These are phyloP conservation scores for Neurospora africana DNA, from an alignment of 495 filamentous ascomycete genomes.

Conservation along the genomic window DNA sequence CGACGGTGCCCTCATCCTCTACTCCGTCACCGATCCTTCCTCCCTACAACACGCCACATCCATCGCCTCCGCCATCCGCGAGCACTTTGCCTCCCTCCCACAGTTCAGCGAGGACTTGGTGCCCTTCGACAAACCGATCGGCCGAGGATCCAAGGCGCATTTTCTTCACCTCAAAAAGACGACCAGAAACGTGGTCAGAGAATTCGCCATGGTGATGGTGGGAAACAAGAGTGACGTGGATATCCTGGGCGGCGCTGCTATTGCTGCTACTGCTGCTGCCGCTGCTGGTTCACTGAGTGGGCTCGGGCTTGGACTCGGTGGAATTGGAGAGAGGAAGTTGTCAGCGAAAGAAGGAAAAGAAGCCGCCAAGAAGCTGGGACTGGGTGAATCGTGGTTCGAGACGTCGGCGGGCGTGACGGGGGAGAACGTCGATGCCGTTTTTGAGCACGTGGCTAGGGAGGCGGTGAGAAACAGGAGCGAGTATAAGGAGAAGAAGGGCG, in stretches of 20 bases:
- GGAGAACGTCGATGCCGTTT: constrained; percentile 24
- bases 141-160: neutral
- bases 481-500: constrained; percentile 14
- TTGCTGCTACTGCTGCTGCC: neutral
- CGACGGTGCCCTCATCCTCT: constrained; percentile 27
- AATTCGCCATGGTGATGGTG: constrained; percentile 27
- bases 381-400: constrained; percentile 12
- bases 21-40: constrained; percentile 24
- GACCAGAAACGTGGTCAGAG: neutral
- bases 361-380: neutral
- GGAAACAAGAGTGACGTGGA: constrained; percentile 26
- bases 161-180: neutral
- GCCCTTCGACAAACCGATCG: neutral
- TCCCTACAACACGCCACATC: constrained; percentile 21
- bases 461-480: constrained; percentile 17
- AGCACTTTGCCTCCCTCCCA: constrained; percentile 7
- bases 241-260: neutral
- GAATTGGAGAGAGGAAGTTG: neutral
- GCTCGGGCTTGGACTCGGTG: neutral
- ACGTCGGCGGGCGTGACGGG: constrained; percentile 28
- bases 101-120: neutral
- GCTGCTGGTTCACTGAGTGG: neutral
- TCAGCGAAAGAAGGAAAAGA: neutral
- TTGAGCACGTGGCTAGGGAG: constrained; percentile 21
- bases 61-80: constrained; percentile 22